These are phyloP conservation scores for Epichloe sibirici DNA, from an alignment of 2,329 filamentous ascomycete genomes.

Conservation along the genomic window DNA sequence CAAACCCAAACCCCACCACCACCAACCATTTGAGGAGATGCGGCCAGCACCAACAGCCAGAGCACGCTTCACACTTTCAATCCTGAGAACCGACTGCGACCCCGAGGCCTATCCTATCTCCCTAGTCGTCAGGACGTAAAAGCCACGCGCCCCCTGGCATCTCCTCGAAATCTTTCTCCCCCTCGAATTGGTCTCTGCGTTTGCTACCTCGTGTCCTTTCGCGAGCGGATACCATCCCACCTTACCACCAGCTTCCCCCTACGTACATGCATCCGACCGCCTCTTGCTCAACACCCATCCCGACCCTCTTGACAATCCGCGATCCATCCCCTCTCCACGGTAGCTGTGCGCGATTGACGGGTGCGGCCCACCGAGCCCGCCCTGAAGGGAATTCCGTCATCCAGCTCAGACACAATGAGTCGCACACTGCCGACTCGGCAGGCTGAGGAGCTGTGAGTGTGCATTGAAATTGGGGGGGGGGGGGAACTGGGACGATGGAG, in stretches of 20 bases:
- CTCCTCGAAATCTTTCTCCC: background rate
- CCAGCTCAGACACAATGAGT: slow-evolving; percentile 40
- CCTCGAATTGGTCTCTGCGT: background rate
- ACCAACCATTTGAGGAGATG: too few relatives aligned
- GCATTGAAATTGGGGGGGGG: slow-evolving; percentile 4
- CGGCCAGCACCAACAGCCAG: too few relatives aligned
- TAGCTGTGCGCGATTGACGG: background rate
- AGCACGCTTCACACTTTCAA: too few relatives aligned
- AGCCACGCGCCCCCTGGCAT: background rate
- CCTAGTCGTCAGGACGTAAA: background rate
- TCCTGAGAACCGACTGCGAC: background rate
- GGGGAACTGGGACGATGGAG: background rate
- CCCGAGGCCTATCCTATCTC: background rate
- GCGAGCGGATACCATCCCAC: background rate
- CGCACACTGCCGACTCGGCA: slow-evolving; percentile 66
- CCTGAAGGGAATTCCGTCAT: background rate
- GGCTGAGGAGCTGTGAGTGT: slow-evolving; percentile 74
- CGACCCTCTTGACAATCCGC: background rate
- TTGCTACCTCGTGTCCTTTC: background rate
- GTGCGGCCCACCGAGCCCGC: slow-evolving; percentile 2
- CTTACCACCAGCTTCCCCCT: background rate
- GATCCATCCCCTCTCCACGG: background rate
- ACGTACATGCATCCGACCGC: slow-evolving; percentile 4
- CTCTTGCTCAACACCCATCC: slow-evolving; percentile 1
- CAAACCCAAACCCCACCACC: too few relatives aligned